Evolutionary conservation across 768 basidiomycete genomes (phyloP).

Genomic region (Leucocoprinus birnbaumii): DNA sequence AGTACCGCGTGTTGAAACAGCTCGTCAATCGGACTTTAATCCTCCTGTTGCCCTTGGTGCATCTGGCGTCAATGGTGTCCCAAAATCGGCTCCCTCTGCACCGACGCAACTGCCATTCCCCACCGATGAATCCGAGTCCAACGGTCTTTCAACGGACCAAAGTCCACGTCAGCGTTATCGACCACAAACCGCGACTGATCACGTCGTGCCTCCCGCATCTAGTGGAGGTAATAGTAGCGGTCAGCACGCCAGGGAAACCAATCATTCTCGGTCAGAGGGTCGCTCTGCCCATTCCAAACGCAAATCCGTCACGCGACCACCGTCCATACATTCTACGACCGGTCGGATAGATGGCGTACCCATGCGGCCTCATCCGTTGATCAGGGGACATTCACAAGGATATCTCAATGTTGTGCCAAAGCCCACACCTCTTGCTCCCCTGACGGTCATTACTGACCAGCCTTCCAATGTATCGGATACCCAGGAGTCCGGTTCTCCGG

Average conservation of each 20-base stretch:
- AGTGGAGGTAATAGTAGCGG: background rate
- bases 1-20: conserved; percentile 30
- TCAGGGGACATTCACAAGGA: conserved; percentile 70
- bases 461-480: conserved; percentile 37
- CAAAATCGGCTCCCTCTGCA: conserved; percentile 7
- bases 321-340: conserved; percentile 59
- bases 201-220: background rate
- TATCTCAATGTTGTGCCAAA: conserved; percentile 41
- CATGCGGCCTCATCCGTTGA: conserved; percentile 73
- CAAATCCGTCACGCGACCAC: conserved; percentile 48
- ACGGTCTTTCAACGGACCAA: background rate
- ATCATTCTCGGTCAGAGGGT: conserved; percentile 19
- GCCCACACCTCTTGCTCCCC: conserved; percentile 61
- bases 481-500: conserved; percentile 38
- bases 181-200: background rate
- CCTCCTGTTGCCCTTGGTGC: background rate
- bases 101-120: conserved; percentile 12
- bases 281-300: conserved; percentile 34
- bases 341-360: conserved; percentile 24
- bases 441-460: conserved; percentile 47
- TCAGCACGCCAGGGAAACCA: conserved; percentile 8
- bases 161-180: background rate
- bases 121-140: conserved; percentile 6
- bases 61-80: conserved; percentile 4
- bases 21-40: conserved; percentile 31